These are phyloP conservation scores for Coffea canephora DNA, from an alignment of 257 asterid species.

Conservation along the genomic window DNA sequence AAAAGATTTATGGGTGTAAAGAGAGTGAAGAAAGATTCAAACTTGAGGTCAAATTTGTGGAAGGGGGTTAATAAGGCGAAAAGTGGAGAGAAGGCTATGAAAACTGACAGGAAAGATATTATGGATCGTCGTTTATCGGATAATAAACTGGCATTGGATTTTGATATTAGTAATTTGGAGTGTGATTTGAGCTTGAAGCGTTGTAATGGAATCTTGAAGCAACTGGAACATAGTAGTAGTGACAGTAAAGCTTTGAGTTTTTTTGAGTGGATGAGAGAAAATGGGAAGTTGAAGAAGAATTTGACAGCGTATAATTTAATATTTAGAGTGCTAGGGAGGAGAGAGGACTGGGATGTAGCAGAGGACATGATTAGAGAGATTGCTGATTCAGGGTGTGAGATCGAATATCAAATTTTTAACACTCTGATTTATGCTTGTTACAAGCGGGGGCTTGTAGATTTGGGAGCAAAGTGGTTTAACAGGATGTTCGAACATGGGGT, in stretches of 20 bases:
- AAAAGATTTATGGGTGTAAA: slow-evolving; percentile 41
- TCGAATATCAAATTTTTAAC: slow-evolving; percentile 56
- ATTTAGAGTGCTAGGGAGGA: slow-evolving; percentile 72
- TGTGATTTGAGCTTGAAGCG: slow-evolving; percentile 41
- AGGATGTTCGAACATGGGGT: slow-evolving; percentile 67
- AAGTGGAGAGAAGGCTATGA: slow-evolving; percentile 24
- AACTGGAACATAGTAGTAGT: slow-evolving; percentile 45
- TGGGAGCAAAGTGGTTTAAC: slow-evolving; percentile 66
- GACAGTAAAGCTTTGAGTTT: slow-evolving; percentile 50
- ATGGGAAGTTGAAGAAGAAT: slow-evolving; percentile 67
- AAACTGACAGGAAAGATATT: slow-evolving; percentile 17
- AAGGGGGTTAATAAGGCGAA: slow-evolving; percentile 17
- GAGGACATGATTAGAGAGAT: slow-evolving; percentile 62
- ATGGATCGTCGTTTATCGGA: slow-evolving; percentile 22
- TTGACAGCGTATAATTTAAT: slow-evolving; percentile 58
- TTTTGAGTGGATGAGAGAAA: slow-evolving; percentile 78
- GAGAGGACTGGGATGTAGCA: slow-evolving; percentile 63
- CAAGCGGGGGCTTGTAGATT: slow-evolving; percentile 58
- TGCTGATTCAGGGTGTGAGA: slow-evolving; percentile 43
- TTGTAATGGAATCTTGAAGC: slow-evolving; percentile 61
- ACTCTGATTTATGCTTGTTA: slow-evolving; percentile 69
- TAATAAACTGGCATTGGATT: slow-evolving; percentile 21
- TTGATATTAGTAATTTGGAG: slow-evolving; percentile 25
- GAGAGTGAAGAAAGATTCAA: slow-evolving; percentile 23
- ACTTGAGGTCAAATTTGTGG: slow-evolving; percentile 22